Percentiles rank a stretch among this genome's conserved stretches.
phyloP scores from a whole-genome alignment of 2,329 filamentous ascomycete species.

The Raffaelea ambrosiae region DNA sequence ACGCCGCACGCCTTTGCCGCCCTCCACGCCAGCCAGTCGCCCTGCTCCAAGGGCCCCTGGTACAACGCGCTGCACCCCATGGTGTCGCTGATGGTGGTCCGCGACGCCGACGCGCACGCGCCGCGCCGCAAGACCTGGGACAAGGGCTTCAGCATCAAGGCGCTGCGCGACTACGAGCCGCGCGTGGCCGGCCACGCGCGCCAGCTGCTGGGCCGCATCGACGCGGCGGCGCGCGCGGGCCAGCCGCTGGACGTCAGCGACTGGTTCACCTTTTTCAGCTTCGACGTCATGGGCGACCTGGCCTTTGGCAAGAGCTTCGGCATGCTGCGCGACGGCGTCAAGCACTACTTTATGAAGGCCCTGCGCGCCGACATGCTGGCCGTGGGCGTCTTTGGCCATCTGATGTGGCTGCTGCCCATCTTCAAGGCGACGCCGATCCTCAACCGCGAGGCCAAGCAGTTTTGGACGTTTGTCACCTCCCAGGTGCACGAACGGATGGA shows the following conservation, averaged over 20 bases:
- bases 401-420: conserved; percentile 14
- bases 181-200: conserved; percentile 13
- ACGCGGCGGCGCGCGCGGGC: conserved; percentile 3
- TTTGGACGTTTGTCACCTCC: conserved; percentile 9
- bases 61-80: conserved; percentile 13
- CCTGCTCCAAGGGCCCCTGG: conserved; percentile 12
- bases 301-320: conserved; percentile 22
- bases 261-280: conserved; percentile 22
- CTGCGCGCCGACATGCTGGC: conserved; percentile 13
- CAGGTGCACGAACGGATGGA: conserved; percentile 8
- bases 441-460: conserved; percentile 8
- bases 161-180: conserved; percentile 17
- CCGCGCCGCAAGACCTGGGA: conserved; percentile 12
- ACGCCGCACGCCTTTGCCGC: neutral
- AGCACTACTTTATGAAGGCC: conserved; percentile 11
- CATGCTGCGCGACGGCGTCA: conserved; percentile 17
- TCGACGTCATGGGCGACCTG: conserved; percentile 24
- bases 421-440: conserved; percentile 12
- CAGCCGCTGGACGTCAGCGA: conserved; percentile 14
- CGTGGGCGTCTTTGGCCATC: conserved; percentile 12
- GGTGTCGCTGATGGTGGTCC: conserved; percentile 11
- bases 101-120: conserved; percentile 10
- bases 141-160: conserved; percentile 9
- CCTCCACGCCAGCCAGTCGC: conserved; percentile 6
- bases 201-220: conserved; percentile 14